Percentiles rank a stretch among this genome's conserved stretches.
Conservation (phyloP, 192 early-diverging fungal genomes). For the Coemansia sp. region DNA sequence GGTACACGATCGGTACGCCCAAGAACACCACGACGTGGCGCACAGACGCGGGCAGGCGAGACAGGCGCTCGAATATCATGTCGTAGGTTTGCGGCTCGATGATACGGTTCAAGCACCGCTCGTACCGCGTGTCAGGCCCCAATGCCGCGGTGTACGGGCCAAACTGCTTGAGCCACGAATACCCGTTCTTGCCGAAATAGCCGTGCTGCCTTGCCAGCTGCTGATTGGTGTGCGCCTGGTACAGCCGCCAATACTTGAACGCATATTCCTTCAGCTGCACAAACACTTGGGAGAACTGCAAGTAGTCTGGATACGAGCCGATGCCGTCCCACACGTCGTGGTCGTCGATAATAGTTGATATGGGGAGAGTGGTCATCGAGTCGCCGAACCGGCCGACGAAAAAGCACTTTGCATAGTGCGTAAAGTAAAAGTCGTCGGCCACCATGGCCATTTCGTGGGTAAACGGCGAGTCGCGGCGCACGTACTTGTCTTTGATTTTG, state of each 20-base stretch:
- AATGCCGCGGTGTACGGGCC: slow-evolving; percentile 67
- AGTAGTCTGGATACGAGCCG: slow-evolving; percentile 77
- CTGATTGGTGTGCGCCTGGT: slow-evolving; percentile 78
- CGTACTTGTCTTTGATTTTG: slow-evolving; percentile 52
- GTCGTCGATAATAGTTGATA: slow-evolving; percentile 79
- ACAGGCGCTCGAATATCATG: slow-evolving; percentile 59
- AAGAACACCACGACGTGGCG: slow-evolving; percentile 71
- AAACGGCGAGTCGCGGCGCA: slow-evolving; percentile 55
- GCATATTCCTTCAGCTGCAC: slow-evolving; percentile 72
- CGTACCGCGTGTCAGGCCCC: slow-evolving; percentile 71
- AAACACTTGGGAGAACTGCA: slow-evolving; percentile 69
- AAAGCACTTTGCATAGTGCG: slow-evolving; percentile 67
- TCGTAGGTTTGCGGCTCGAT: slow-evolving; percentile 62
- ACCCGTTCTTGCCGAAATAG: slow-evolving; percentile 57
- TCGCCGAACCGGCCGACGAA: slow-evolving; percentile 59
- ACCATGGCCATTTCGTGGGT: slow-evolving; percentile 57
- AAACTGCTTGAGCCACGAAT: slow-evolving; percentile 65
- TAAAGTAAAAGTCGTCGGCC: slow-evolving; percentile 70
- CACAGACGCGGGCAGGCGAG: slow-evolving; percentile 39
- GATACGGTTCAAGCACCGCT: slow-evolving; percentile 66
- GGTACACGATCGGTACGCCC: slow-evolving; percentile 77
- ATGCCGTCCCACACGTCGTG: slow-evolving; percentile 87
- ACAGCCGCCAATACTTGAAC: slow-evolving; percentile 76
- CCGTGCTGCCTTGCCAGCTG: slow-evolving; percentile 59
- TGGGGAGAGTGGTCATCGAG: slow-evolving; percentile 74